Conservation (phyloP, 2,329 filamentous ascomycete species). For the Colletotrichum sp. region DNA sequence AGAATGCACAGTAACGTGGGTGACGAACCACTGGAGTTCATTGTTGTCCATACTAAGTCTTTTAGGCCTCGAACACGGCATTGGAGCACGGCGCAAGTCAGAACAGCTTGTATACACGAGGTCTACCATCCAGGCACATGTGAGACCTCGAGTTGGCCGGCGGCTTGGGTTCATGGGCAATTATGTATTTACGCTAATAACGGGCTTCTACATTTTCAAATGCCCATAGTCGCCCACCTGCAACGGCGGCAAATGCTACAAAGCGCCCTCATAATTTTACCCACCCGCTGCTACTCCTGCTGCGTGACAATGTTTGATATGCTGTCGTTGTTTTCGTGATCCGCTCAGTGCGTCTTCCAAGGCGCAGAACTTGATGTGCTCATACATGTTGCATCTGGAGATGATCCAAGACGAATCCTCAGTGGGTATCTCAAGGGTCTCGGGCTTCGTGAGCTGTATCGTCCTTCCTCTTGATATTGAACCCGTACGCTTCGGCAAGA, state of each 20-base stretch:
- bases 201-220: neutral
- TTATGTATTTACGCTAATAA: neutral
- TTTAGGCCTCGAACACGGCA: neutral
- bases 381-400: neutral
- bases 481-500: neutral
- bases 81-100: neutral
- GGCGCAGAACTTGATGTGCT: neutral
- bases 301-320: neutral
- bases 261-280: neutral
- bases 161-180: neutral
- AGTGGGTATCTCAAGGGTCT: neutral
- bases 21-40: constrained; percentile 10
- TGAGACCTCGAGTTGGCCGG: neutral
- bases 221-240: neutral
- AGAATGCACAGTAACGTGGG: constrained; percentile 18
- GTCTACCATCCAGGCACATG: neutral
- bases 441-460: neutral
- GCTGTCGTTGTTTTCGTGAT: neutral
- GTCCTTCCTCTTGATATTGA: neutral
- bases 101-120: neutral
- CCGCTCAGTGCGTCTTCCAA: neutral
- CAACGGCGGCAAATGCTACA: neutral
- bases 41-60: constrained; percentile 18
- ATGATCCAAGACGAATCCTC: neutral
- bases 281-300: neutral